These are phyloP conservation scores for Nannochloris sp. DNA, from an alignment of 139 green algal species.

Conservation along the genomic window DNA sequence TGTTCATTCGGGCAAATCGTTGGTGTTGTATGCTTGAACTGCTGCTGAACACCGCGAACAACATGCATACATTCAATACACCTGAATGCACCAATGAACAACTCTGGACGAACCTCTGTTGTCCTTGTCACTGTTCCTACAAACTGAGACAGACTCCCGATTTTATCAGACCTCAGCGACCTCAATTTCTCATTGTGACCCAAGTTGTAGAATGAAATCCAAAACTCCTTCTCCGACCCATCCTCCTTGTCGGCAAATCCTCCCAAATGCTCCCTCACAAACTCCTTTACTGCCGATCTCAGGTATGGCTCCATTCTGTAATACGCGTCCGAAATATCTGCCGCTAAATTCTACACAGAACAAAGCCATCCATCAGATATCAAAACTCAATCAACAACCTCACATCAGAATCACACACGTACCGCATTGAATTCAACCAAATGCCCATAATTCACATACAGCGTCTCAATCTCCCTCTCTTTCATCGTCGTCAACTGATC, in stretches of 20 bases:
- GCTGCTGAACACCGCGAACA: constrained; percentile 79
- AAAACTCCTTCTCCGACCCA: constrained; percentile 71
- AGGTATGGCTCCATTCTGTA: constrained; percentile 69
- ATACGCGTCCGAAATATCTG: constrained; percentile 23
- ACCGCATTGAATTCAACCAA: constrained; percentile 47
- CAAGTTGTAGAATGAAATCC: constrained; percentile 72
- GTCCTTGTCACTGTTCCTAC: constrained; percentile 90
- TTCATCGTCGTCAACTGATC: constrained; percentile 40
- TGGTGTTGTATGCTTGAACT: constrained; percentile 94
- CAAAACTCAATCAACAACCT: too few species aligned
- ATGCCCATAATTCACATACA: constrained; percentile 74
- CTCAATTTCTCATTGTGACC: constrained; percentile 26
- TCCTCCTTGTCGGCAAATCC: constrained; percentile 44
- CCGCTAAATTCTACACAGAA: constrained; percentile 17
- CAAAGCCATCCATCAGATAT: too few species aligned
- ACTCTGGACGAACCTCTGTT: constrained; percentile 89
- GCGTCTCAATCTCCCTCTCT: constrained; percentile 43
- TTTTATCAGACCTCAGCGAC: constrained; percentile 27
- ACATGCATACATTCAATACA: constrained; percentile 73
- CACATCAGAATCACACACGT: constrained; percentile 3
- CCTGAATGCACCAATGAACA: constrained; percentile 83
- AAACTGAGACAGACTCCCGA: constrained; percentile 48
- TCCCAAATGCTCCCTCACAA: constrained; percentile 57
- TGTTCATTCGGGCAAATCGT: constrained; percentile 76
- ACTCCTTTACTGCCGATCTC: constrained; percentile 51